Base-by-base conservation (phyloP, 2,329 filamentous ascomycete genomes). In the Pestalotiopsis sp. region DNA sequence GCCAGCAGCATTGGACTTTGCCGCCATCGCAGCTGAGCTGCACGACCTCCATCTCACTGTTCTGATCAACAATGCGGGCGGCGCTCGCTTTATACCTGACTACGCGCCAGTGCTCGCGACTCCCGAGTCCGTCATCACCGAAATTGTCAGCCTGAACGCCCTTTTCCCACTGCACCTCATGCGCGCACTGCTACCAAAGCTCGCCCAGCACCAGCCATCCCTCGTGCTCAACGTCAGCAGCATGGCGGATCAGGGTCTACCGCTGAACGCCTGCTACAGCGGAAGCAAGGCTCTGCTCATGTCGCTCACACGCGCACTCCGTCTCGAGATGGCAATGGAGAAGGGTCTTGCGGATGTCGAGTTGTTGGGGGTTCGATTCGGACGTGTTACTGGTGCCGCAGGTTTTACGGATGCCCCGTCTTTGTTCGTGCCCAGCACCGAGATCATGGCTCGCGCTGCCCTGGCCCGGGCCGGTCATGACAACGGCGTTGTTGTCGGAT, bases 211-310 rank as follows among this genome's bases (percentile, higher is more conserved):
- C 41, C 17, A 45, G 41, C 41, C 41, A 2, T 45, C 41, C 13
- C 41, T 45, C 41, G 41, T 45, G 13, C 41, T 45, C 13, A 45
- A 45, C 41, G 12, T 45, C 13, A 45, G 41, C 17, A 45, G 13
- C 12, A 13, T 14, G 41, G 41, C 41, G 5, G 17, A 17, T 11
- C 12, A 13, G 13, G 41, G 41, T 4, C 41, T 14, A 6, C 41
- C 41, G 12, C 17, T 45, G 5, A 45, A 45, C 41, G 12, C 13
- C 17, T 45, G 41, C 5, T 45, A 45, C 41, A 86, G n/a, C 81
- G 85, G 31, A 85, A 84, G 41, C 5, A 45, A 45, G 17, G 41
- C 41, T 2, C 5, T 45, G 12, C 41, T 45, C 13, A 45, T 45
- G 12, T 45, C 41, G 17, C 13, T 45, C 17, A 45, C 41, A 17